Conservation (phyloP, 768 basidiomycete species). For the Lentinula sp. region DNA sequence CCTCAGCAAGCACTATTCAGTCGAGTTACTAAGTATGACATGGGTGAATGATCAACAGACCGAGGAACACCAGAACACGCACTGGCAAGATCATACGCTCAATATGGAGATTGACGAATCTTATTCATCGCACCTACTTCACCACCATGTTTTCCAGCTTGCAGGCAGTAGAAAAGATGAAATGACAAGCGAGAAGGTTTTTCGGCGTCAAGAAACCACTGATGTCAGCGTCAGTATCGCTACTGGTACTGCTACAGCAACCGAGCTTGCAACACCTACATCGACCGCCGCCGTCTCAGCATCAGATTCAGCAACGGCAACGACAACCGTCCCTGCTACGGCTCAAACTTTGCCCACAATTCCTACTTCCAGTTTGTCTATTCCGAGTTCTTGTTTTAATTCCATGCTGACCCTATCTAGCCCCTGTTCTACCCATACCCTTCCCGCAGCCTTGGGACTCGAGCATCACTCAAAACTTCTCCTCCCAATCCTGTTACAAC, state of each 20-base stretch:
- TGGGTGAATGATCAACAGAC: constrained; percentile 33
- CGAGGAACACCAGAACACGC: constrained; percentile 25
- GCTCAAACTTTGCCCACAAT: constrained; percentile 36
- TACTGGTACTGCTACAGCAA: constrained; percentile 12
- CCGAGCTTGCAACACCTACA: constrained; percentile 1
- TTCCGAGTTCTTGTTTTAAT: neutral
- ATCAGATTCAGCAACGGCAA: constrained; percentile 7
- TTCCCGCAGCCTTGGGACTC: constrained; percentile 75
- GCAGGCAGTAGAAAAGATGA: neutral
- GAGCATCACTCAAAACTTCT: constrained; percentile 58
- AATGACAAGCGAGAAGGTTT: neutral
- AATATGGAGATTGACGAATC: neutral
- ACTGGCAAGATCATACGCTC: constrained; percentile 7
- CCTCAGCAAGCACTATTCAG: constrained; percentile 34
- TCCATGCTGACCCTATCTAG: neutral
- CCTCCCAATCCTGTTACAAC: constrained; percentile 52
- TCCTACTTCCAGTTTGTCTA: constrained; percentile 31
- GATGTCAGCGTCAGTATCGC: constrained; percentile 8
- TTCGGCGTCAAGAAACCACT: neutral
- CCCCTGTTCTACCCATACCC: constrained; percentile 54
- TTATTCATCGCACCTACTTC: neutral
- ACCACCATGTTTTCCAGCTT: neutral
- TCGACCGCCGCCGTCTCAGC: neutral
- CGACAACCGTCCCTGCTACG: constrained; percentile 17
- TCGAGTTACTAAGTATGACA: constrained; percentile 45